Conservation (phyloP, 2,329 filamentous ascomycete species). For the Phialophora expanda region DNA sequence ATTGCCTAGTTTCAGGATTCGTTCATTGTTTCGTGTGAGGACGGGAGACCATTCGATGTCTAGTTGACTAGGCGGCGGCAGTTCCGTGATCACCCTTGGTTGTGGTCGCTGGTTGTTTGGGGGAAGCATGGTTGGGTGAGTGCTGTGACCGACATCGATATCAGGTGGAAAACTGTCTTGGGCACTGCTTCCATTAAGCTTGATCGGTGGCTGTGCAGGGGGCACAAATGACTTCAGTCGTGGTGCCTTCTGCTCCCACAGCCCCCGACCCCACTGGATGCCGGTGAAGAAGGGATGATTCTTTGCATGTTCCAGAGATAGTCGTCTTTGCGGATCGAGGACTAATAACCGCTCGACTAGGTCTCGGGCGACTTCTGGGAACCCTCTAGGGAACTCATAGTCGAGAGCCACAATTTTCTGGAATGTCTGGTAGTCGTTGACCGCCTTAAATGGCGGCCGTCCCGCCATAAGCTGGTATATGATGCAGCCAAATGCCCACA, state of each 20-base stretch:
- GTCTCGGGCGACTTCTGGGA: slow-evolving; percentile 83
- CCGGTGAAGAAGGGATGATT: slow-evolving; percentile 95
- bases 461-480: slow-evolving; percentile 95
- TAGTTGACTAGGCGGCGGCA: slow-evolving; percentile 93
- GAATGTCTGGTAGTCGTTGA: slow-evolving; percentile 94
- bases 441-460: slow-evolving; percentile 94
- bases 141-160: slow-evolving; percentile 47
- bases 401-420: slow-evolving; percentile 96
- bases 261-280: slow-evolving; percentile 76
- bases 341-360: slow-evolving; percentile 89
- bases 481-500: slow-evolving; percentile 99
- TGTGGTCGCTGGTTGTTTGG: slow-evolving; percentile 61
- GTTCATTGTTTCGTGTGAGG: slow-evolving; percentile 84
- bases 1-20: slow-evolving; percentile 93
- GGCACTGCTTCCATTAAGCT: slow-evolving; percentile 64
- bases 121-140: slow-evolving; percentile 46
- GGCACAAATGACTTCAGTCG: slow-evolving; percentile 83
- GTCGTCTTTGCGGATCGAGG: slow-evolving; percentile 78
- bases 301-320: slow-evolving; percentile 95
- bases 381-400: slow-evolving; percentile 89
- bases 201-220: slow-evolving; percentile 76
- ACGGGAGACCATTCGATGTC: slow-evolving; percentile 99
- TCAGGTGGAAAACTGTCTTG: slow-evolving; percentile 51
- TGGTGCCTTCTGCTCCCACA: slow-evolving; percentile 92
- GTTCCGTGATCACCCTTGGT: slow-evolving; percentile 85